Base-by-base conservation (phyloP, 345 rosid species). In the Citrus reticulata region DNA sequence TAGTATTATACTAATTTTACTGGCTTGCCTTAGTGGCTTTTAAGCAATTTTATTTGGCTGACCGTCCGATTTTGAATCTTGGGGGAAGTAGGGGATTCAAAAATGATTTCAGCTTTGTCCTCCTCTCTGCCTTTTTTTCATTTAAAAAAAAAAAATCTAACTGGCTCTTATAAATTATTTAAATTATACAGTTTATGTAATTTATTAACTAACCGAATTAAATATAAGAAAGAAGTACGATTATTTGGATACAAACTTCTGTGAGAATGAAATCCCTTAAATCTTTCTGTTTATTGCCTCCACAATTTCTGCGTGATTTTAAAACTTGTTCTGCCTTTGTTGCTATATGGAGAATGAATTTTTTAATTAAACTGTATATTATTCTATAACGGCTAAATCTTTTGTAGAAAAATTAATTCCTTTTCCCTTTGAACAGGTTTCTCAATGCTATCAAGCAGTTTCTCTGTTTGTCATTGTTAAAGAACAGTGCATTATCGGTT, bases 401-500 rank as follows among this genome's bases (percentile, higher is more conserved):
- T 27, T 27, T 70, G 39, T 29, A 17, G 51, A 34, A 54, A 14
- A 19, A 77, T 55, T 77, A 58, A 81, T 78, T 29, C 57, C 74
- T 42, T 72, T 72, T 34, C 51, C 73, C 61, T 68, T 74, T 58
- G 57, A 83, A 82, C 98, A 93, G 99, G 93, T 93, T 91, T 89
- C 93, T 95, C 66, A 88, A 80, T 89, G 93, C 90, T 74, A 81
- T 93, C 22, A 95, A 91, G 88, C 95, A 95, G 81, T 93, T 85
- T 79, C 98, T 93, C 70, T 95, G 98, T 90, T 77, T 95, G 81
- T 95, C 99, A 14, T 79, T 95, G 86, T 86, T 95, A 70, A 95
- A 95, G 92, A 93, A 95, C 86, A 95, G 98, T 85, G 96, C 97
- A 64, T 79, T 95, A 85, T 90, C 98, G 20, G 96, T 92, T 60